A percentile compares a stretch with the other conserved stretches of the same genome.
Evolutionary conservation across 805 yeast genomes (phyloP).

Genomic region (Cephaloascus fragrans): DNA sequence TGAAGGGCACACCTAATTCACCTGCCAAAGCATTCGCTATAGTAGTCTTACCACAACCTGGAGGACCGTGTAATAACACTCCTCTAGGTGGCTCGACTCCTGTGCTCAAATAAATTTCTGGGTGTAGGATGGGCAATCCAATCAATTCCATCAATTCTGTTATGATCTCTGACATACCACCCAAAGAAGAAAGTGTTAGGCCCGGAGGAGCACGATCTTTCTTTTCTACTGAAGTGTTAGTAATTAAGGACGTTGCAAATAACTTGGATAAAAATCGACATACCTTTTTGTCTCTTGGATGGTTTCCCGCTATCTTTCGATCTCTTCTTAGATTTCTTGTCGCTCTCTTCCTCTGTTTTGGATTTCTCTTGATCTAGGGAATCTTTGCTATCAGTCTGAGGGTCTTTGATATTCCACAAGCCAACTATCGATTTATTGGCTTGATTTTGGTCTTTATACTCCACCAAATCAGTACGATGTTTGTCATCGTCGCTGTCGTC

Average conservation of each 20-base stretch:
- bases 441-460: conserved; percentile 52
- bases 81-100: conserved; percentile 97
- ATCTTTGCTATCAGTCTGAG: conserved; percentile 1
- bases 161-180: conserved; percentile 84
- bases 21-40: conserved; percentile 96
- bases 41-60: conserved; percentile 97
- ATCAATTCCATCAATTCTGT: conserved; percentile 82
- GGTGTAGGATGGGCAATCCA: conserved; percentile 87
- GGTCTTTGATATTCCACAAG: conserved; percentile 41
- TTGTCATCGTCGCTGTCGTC: conserved; percentile 17
- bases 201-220: conserved; percentile 65
- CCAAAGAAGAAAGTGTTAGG: conserved; percentile 60
- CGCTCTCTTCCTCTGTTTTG: conserved; percentile 10
- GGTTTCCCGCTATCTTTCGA: conserved; percentile 9
- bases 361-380: conserved; percentile 13
- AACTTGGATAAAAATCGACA: conserved; percentile 4
- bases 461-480: conserved; percentile 44
- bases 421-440: conserved; percentile 72
- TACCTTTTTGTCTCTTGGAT: conserved; percentile 29
- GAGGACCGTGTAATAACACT: conserved; percentile 91
- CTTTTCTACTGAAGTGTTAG: conserved; percentile 13
- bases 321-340: conserved; percentile 5
- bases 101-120: conserved; percentile 77
- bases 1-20: conserved; percentile 86
- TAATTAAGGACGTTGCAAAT: neutral